Percentiles rank a stretch among this genome's conserved stretches.
phyloP scores from a whole-genome alignment of 192 early-diverging fungal species.

The Umbelopsis sp. region DNA sequence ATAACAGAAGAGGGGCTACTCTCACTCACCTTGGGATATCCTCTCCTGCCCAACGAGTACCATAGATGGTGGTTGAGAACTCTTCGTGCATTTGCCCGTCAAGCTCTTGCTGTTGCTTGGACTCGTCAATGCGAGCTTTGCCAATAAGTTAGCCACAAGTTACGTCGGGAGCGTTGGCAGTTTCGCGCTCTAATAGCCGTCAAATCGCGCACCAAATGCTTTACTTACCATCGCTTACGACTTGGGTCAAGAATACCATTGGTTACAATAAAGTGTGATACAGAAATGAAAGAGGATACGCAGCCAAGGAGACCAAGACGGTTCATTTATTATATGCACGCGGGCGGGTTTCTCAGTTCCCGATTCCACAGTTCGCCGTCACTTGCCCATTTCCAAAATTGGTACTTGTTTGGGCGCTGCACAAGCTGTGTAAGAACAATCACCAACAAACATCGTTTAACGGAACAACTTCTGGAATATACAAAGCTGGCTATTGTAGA shows the following conservation, averaged over 20 bases:
- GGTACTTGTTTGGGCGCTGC: neutral
- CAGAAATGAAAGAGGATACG: neutral
- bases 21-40: constrained; percentile 32
- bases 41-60: constrained; percentile 34
- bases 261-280: neutral
- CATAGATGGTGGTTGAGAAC: constrained; percentile 32
- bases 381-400: constrained; percentile 10
- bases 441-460: too few relatives aligned
- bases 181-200: too few relatives aligned
- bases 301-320: neutral
- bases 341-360: neutral
- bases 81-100: constrained; percentile 20
- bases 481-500: too few relatives aligned
- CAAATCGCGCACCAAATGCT: too few relatives aligned
- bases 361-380: constrained; percentile 10
- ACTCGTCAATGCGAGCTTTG: constrained; percentile 29
- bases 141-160: neutral
- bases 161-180: too few relatives aligned
- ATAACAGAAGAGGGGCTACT: neutral
- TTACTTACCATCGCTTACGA: constrained; percentile 9
- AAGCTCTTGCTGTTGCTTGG: constrained; percentile 5
- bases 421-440: too few relatives aligned
- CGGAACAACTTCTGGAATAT: too few relatives aligned
- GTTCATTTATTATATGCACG: neutral
- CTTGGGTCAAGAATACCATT: constrained; percentile 17